Percentiles rank a stretch among this genome's conserved stretches.
Evolutionary conservation across 768 basidiomycete genomes (phyloP).

Genomic region (Scleroderma citrinum): DNA sequence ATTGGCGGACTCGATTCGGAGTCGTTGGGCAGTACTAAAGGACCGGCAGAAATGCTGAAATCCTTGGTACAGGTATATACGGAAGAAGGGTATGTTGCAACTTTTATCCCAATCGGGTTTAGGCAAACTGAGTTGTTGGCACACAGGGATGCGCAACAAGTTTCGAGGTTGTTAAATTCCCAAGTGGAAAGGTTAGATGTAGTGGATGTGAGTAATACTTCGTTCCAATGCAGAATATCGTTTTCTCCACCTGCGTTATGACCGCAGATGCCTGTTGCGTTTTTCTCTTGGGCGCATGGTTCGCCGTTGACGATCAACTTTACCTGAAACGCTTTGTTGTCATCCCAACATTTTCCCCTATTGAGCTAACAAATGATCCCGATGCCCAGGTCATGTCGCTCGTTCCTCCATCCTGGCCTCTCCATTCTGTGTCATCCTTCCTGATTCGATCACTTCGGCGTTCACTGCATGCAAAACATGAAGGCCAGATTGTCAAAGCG

Average conservation of each 20-base stretch:
- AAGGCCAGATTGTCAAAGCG: slow-evolving; percentile 72
- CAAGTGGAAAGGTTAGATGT: slow-evolving; percentile 77
- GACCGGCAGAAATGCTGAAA: slow-evolving; percentile 57
- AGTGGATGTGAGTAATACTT: slow-evolving; percentile 52
- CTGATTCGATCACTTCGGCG: slow-evolving; percentile 73
- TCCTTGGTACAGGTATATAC: slow-evolving; percentile 79
- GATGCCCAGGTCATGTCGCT: slow-evolving; percentile 50
- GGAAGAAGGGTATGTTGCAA: slow-evolving; percentile 55
- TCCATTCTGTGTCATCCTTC: slow-evolving; percentile 69
- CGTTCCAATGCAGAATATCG: neutral
- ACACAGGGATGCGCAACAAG: slow-evolving; percentile 48
- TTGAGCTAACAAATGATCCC: neutral
- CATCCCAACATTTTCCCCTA: neutral
- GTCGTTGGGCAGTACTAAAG: slow-evolving; percentile 34
- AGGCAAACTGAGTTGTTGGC: neutral
- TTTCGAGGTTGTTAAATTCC: slow-evolving; percentile 67
- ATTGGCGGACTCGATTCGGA: slow-evolving; percentile 10
- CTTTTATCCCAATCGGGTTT: neutral
- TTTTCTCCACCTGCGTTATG: neutral
- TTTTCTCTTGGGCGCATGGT: neutral
- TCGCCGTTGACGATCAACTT: neutral
- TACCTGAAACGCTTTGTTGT: neutral
- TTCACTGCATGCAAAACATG: slow-evolving; percentile 61
- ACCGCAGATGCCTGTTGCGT: neutral
- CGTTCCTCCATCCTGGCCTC: slow-evolving; percentile 72